Conservation (phyloP, 2,329 filamentous ascomycete genomes). For the Neonectria neomacrospora region DNA sequence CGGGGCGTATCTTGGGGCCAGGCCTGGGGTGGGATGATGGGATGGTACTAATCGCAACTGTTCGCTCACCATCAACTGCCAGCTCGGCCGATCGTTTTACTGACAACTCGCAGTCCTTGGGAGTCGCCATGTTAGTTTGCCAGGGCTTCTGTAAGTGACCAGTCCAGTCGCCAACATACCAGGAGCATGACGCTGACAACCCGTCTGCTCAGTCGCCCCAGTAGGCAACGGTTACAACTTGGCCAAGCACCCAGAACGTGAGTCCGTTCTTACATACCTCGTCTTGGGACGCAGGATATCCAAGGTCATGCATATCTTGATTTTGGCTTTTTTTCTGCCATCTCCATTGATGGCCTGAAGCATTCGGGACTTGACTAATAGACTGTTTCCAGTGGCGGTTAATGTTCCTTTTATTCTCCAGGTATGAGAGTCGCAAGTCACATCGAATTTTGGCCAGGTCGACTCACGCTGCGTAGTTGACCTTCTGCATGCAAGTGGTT, state of each 20-base stretch:
- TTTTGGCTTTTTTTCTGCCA: background rate
- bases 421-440: conserved; percentile 16
- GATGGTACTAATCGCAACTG: conserved; percentile 44
- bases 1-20: conserved; percentile 45
- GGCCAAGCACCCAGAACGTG: conserved; percentile 31
- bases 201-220: conserved; percentile 30
- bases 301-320: too few species aligned
- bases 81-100: background rate
- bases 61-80: conserved; percentile 20
- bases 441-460: background rate
- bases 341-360: too few species aligned
- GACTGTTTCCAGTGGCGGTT: conserved; percentile 21
- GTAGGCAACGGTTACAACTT: conserved; percentile 42
- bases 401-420: conserved; percentile 45
- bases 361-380: background rate
- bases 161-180: background rate
- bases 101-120: conserved; percentile 38
- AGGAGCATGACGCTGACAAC: background rate
- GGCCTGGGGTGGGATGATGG: conserved; percentile 49
- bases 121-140: conserved; percentile 43
- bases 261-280: conserved; percentile 11
- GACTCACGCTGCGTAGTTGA: conserved; percentile 29
- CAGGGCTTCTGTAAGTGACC: conserved; percentile 41
- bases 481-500: conserved; percentile 43
- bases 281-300: background rate